A percentile compares a stretch with the other conserved stretches of the same genome.
phyloP scores from a whole-genome alignment of 805 yeast genomes.

The Metschnikowia hibisci region DNA sequence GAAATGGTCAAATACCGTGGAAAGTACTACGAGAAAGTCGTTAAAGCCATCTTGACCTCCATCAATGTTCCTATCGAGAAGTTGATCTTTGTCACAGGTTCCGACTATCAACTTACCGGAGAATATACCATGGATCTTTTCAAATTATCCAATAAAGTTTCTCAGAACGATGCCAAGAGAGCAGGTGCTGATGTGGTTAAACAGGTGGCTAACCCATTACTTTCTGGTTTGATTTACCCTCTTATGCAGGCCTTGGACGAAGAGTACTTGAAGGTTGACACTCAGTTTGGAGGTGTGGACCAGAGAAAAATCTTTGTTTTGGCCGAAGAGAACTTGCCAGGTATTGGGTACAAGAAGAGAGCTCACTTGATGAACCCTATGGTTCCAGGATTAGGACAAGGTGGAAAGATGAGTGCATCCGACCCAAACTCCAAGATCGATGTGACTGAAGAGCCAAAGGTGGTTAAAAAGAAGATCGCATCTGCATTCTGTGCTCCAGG shows the following conservation, averaged over 20 bases:
- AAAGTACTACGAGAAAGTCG: slow-evolving; percentile 76
- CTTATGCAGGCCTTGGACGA: slow-evolving; percentile 99
- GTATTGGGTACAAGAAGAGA: slow-evolving; percentile 91
- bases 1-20: slow-evolving; percentile 89
- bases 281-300: slow-evolving; percentile 98
- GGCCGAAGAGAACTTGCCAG: slow-evolving; percentile 89
- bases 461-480: slow-evolving; percentile 83
- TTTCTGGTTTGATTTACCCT: slow-evolving; percentile 93
- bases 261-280: slow-evolving; percentile 82
- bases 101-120: slow-evolving; percentile 76
- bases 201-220: slow-evolving; percentile 90
- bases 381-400: slow-evolving; percentile 97
- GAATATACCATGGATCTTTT: slow-evolving; percentile 88
- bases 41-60: slow-evolving; percentile 80
- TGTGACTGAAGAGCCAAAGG: slow-evolving; percentile 81
- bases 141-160: slow-evolving; percentile 75
- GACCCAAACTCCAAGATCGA: slow-evolving; percentile 98
- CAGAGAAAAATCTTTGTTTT: slow-evolving; percentile 96
- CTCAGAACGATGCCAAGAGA: slow-evolving; percentile 95
- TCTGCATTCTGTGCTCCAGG: slow-evolving; percentile 97
- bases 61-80: slow-evolving; percentile 91
- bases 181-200: slow-evolving; percentile 99
- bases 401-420: slow-evolving; percentile 98
- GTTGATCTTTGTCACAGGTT: slow-evolving; percentile 79
- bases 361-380: slow-evolving; percentile 98